Evolutionary conservation across 305 asterid genomes (phyloP), one percentile per base, ranked within the genome.

Genomic region (Solanum chacoense): DNA sequence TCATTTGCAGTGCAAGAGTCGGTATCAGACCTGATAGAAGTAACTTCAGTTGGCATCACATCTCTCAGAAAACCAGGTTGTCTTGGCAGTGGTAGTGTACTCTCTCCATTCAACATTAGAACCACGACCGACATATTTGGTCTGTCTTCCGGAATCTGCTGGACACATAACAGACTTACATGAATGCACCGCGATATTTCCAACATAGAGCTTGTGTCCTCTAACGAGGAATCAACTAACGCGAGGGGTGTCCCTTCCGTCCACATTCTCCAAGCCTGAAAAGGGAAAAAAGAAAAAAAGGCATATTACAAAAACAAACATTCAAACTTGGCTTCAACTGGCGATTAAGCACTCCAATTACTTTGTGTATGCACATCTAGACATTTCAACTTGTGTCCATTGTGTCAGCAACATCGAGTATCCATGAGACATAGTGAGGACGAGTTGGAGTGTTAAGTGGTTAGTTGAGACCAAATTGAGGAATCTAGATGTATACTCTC

Each of bases 41-140:
- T 87, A 22, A 87, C 37, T 63, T 89, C 91, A 24, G 90, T 73
- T 85, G 89, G 88, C 35, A 87, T 84, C 55, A 72, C 8, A 20
- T 92, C 91, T 55, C 91, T 91, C 87, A 91, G 76, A 42, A 91
- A 90, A 90, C 92, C 93, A 1, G 95, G 95, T 63, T 90, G 92
- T 84, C 90, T 93, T 5, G 94, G 91, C 87, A 89, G 86, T 24
- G 94, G 92, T 11, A 92, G 87, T 28, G 9, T 32, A 75, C 42
- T 75, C 42, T 91, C 93, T 36, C 92, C 92, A n/a, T 88, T 89
- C 86, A 94, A 72, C 95, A 93, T 94, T 45, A 89, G 26, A 8
- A 93, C 93, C 81, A 93, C 96, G 3, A 90, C 80, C 10, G 93
- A 91, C 94, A 93, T 93, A 88, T 26, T 88, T 65, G 94, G 97